Base-by-base conservation (phyloP, 23 red algal genomes). In the Gracilaria domingensis region DNA sequence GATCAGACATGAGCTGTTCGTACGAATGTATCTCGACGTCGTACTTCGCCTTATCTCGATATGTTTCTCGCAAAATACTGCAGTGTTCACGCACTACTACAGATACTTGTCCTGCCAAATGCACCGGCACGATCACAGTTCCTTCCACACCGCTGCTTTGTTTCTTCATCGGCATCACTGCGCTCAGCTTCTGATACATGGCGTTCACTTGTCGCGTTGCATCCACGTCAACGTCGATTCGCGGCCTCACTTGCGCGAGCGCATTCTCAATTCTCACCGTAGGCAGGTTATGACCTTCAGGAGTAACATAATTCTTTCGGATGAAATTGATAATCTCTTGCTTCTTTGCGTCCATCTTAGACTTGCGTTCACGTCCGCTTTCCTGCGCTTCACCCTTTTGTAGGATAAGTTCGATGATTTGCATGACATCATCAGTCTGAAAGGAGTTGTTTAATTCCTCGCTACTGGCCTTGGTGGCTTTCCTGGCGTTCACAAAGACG, bases 371-470 rank as follows among this genome's bases (percentile, higher is more conserved):
- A 0, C 86, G 75, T 18, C 84, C 87, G 35, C 86, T 92, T 33
- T 90, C 38, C 88, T 98, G 95, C n/a, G 91, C 85, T 21, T 98
- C 95, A 51, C 95, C 95, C 50, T 85, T 91, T n/a, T 75, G 72
- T 4, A 98, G 51, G 47, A 98, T 98, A 24, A 51, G 62, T 8
- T 94, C 75, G 34, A 98, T 57, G 21, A 87, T 65, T 38, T 33
- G 48, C 44, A 55, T 69, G 6, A 60, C 42, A 21, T 87, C 54
- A 17, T 92, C 86, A 16, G 77, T 82, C 47, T 91, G 75, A 78
- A 95, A 95, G 14, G 93, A 80, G 54, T 54, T 37, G 13, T 32
- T 50, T 4, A 95, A 55, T 69, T 95, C 66, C 28, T 90, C 88
- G 37, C 66, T 61, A 37, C 88, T 88, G 20, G 95, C 95, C 28